phyloP scores from a whole-genome alignment of 208 protist genomes.

The Angomonas desouzai region DNA sequence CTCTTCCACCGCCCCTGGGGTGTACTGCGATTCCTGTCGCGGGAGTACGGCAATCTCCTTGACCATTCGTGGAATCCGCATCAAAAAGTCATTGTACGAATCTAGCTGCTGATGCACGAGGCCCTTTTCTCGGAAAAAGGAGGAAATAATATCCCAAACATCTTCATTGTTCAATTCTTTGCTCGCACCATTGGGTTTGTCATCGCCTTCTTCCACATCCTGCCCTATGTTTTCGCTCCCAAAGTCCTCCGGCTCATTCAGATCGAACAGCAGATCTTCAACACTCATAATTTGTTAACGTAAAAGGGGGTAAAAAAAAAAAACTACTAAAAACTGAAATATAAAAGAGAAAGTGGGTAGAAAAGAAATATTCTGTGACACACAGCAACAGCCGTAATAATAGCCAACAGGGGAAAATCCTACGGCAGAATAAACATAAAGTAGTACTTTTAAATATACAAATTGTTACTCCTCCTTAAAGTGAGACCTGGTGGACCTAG shows the following conservation, averaged over 20 bases:
- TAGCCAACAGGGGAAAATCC: too few relatives aligned
- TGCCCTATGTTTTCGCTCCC: neutral
- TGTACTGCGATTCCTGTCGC: slow-evolving; percentile 79
- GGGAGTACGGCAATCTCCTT: slow-evolving; percentile 63
- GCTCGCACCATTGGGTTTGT: slow-evolving; percentile 12
- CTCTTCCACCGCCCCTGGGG: slow-evolving; percentile 46
- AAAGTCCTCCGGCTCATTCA: slow-evolving; percentile 53
- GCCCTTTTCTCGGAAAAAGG: slow-evolving; percentile 98
- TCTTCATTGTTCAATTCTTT: slow-evolving; percentile 91
- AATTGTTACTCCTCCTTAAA: slow-evolving; percentile 7
- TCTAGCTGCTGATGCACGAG: slow-evolving; percentile 99
- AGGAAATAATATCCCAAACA: slow-evolving; percentile 95
- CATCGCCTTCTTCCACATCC: neutral
- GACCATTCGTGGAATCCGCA: slow-evolving; percentile 82
- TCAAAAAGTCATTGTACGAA: slow-evolving; percentile 98
- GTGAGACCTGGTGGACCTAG: neutral
- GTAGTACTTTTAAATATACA: too few relatives aligned
- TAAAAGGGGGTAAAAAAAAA: too few relatives aligned
- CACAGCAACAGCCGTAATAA: too few relatives aligned
- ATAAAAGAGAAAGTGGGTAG: neutral
- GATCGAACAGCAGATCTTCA: slow-evolving; percentile 74
- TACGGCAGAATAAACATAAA: too few relatives aligned
- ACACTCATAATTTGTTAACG: slow-evolving; percentile 29
- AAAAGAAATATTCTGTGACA: too few relatives aligned
- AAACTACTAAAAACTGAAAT: slow-evolving; percentile 1